Percentiles rank a stretch among this genome's conserved stretches.
phyloP scores from a whole-genome alignment of 371 early-diverging fungal genomes.

The Dinochytrium kinnereticum region DNA sequence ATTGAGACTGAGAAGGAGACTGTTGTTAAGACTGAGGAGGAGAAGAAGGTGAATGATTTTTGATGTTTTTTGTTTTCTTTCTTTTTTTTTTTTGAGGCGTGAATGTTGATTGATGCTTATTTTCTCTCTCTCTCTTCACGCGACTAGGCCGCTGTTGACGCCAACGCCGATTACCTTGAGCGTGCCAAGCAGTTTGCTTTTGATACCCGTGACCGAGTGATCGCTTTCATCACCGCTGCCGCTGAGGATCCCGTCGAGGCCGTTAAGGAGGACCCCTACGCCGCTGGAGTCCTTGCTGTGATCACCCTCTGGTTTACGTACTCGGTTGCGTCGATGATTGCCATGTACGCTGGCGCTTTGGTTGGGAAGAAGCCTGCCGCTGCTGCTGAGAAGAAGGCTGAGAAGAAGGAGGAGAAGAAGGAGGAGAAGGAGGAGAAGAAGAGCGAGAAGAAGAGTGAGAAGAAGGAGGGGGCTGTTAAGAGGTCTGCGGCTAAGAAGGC shows the following conservation, averaged over 20 bases:
- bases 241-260: constrained; percentile 58
- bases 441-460: constrained; percentile 33
- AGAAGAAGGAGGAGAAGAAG: constrained; percentile 24
- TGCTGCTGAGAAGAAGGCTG: constrained; percentile 24
- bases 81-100: constrained; percentile 5
- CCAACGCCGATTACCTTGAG: constrained; percentile 18
- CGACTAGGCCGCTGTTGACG: constrained; percentile 16
- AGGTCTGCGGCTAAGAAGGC: constrained; percentile 17
- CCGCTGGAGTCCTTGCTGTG: constrained; percentile 52
- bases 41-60: constrained; percentile 39
- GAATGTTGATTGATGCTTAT: not conserved
- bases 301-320: constrained; percentile 45
- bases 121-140: not conserved
- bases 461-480: constrained; percentile 17
- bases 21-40: constrained; percentile 52
- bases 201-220: constrained; percentile 31
- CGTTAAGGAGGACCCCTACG: constrained; percentile 55
- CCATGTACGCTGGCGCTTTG: constrained; percentile 32
- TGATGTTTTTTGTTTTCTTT: constrained; percentile 6
- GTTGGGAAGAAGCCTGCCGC: constrained; percentile 35
- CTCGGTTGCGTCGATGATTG: constrained; percentile 33
- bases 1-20: constrained; percentile 59
- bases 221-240: constrained; percentile 50
- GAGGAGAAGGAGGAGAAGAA: constrained; percentile 43
- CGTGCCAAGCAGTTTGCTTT: constrained; percentile 11